Percentiles rank a stretch among this genome's conserved stretches.
phyloP scores from a whole-genome alignment of 169 alveolate species.

The Plasmodium vinckei region DNA sequence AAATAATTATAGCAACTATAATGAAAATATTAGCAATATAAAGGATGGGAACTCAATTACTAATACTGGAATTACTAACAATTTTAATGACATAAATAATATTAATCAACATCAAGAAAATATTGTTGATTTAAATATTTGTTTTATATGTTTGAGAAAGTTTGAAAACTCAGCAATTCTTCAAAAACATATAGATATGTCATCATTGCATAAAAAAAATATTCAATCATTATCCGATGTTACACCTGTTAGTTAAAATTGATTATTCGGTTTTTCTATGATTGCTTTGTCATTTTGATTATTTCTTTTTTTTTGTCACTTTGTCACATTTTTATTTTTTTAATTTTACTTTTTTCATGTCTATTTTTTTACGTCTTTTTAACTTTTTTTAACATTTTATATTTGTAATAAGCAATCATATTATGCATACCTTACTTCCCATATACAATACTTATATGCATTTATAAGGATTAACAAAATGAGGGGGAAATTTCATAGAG shows the following conservation, averaged over 20 bases:
- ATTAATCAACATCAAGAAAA: slow-evolving; percentile 16
- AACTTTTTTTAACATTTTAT: no score
- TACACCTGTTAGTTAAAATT: slow-evolving; percentile 7
- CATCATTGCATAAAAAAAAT: slow-evolving; percentile 79
- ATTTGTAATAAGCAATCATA: no score
- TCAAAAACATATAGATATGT: slow-evolving; percentile 78
- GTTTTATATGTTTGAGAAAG: slow-evolving; percentile 82
- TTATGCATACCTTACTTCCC: no score
- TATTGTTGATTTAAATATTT: slow-evolving; percentile 38
- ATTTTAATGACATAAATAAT: not conserved
- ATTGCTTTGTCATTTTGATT: not conserved
- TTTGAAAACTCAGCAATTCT: slow-evolving; percentile 77
- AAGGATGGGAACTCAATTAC: not conserved
- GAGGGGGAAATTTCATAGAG: no score
- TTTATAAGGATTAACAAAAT: no score
- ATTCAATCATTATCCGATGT: slow-evolving; percentile 3
- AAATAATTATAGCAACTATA: not conserved
- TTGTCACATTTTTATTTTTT: not conserved
- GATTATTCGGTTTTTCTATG: not conserved
- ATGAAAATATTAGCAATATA: not conserved
- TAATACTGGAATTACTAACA: not conserved
- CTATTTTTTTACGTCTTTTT: not conserved
- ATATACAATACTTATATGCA: no score
- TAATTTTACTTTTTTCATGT: not conserved
- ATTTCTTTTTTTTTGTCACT: slow-evolving; percentile 5